A percentile compares a stretch with the other conserved stretches of the same genome.
phyloP scores from a whole-genome alignment of 495 filamentous ascomycete species.

The Neurospora cerealis region DNA sequence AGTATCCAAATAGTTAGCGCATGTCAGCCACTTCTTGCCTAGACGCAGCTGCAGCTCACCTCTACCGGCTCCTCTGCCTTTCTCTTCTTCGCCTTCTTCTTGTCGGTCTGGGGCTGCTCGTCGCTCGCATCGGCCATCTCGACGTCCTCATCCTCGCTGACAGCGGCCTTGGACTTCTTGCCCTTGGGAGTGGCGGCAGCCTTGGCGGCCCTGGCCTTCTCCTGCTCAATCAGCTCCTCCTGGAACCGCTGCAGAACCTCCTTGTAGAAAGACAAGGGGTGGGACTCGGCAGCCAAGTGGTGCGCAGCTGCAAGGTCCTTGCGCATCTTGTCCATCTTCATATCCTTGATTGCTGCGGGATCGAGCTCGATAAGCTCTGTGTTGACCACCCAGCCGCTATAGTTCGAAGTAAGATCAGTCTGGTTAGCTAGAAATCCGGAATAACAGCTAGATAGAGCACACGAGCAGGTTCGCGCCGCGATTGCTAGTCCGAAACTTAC shows the following conservation, averaged over 20 bases:
- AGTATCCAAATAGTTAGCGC: slow-evolving; percentile 21
- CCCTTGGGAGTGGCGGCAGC: slow-evolving; percentile 54
- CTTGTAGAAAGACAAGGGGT: slow-evolving; percentile 70
- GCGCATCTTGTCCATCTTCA: slow-evolving; percentile 59
- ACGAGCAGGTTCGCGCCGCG: not conserved
- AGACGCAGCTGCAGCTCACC: slow-evolving; percentile 34
- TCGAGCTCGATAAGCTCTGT: slow-evolving; percentile 65
- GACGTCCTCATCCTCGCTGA: slow-evolving; percentile 54
- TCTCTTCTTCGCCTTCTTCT: slow-evolving; percentile 58
- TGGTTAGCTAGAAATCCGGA: not conserved
- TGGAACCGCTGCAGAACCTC: slow-evolving; percentile 56
- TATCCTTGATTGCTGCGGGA: slow-evolving; percentile 50
- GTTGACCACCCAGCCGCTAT: slow-evolving; percentile 78
- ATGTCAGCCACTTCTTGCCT: slow-evolving; percentile 6
- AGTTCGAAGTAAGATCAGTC: slow-evolving; percentile 10
- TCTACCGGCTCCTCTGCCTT: slow-evolving; percentile 60
- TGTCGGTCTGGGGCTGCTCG: slow-evolving; percentile 37
- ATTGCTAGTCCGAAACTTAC: slow-evolving; percentile 44
- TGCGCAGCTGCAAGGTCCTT: slow-evolving; percentile 68
- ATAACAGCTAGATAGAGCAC: not conserved
- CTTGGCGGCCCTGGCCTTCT: slow-evolving; percentile 52
- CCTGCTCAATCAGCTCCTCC: slow-evolving; percentile 48
- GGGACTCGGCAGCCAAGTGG: slow-evolving; percentile 56
- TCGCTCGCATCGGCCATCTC: slow-evolving; percentile 63
- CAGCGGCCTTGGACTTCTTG: slow-evolving; percentile 39